Conservation (phyloP, 2,329 filamentous ascomycete species). For the Sporothrix mexicana region DNA sequence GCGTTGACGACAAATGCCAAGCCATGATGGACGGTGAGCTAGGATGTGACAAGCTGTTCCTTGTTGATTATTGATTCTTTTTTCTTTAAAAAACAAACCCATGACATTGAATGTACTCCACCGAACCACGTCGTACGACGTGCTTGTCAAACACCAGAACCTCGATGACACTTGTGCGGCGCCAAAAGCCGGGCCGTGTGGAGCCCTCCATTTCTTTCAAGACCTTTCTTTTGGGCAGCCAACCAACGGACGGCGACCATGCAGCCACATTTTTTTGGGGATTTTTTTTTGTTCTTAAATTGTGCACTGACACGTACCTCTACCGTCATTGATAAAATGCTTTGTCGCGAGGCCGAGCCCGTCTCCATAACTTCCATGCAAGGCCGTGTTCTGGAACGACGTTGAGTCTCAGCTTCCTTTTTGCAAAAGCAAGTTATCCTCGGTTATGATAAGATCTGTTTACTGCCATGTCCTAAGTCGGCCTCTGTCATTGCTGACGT, state of each 20-base stretch:
- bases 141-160: not conserved
- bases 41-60: not conserved
- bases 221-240: not conserved
- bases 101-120: not conserved
- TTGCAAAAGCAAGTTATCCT: too few species aligned
- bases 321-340: not conserved
- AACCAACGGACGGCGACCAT: constrained; percentile 8
- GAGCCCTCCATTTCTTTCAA: not conserved
- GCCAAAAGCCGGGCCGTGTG: constrained; percentile 14
- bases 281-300: not conserved
- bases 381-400: not conserved
- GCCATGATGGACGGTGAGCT: constrained; percentile 2
- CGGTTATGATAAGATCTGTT: too few species aligned
- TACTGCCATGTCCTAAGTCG: too few species aligned
- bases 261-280: not conserved
- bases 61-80: not conserved
- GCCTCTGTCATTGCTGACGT: too few species aligned
- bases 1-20: not conserved
- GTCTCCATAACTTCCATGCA: not conserved
- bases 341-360: constrained; percentile 20
- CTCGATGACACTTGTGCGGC: not conserved
- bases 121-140: not conserved
- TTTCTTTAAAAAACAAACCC: not conserved
- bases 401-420: not conserved
- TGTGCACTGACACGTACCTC: not conserved